Percentiles rank a stretch among this genome's conserved stretches.
Conservation (phyloP, 257 asterid species). For the Craterostigma plantagineum region DNA sequence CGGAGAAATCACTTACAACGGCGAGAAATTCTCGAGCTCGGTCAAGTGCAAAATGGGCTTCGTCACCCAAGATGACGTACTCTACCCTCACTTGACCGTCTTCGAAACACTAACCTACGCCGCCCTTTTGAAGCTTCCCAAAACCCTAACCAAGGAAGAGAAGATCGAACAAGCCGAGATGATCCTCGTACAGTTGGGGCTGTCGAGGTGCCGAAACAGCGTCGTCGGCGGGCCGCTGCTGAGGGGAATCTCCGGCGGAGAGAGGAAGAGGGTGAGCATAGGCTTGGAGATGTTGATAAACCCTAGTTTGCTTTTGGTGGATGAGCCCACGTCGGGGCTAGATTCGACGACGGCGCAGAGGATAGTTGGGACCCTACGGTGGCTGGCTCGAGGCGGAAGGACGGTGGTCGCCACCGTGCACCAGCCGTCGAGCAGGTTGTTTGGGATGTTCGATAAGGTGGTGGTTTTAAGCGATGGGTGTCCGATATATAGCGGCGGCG, state of each 20-base stretch:
- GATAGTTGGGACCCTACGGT: slow-evolving; percentile 36
- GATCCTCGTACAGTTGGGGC: slow-evolving; percentile 36
- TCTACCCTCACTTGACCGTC: slow-evolving; percentile 51
- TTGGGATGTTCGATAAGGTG: slow-evolving; percentile 46
- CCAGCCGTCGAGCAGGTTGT: slow-evolving; percentile 61
- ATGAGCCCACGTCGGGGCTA: slow-evolving; percentile 58
- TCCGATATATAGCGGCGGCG: slow-evolving; percentile 15
- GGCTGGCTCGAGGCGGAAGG: slow-evolving; percentile 36
- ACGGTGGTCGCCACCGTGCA: slow-evolving; percentile 52
- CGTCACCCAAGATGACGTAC: slow-evolving; percentile 45
- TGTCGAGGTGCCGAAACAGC: slow-evolving; percentile 31
- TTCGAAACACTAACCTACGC: slow-evolving; percentile 38
- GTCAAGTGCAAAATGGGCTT: slow-evolving; percentile 54
- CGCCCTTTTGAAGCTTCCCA: slow-evolving; percentile 44
- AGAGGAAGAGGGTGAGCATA: slow-evolving; percentile 50
- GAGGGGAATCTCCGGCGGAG: slow-evolving; percentile 71
- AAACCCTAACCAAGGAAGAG: slow-evolving; percentile 14
- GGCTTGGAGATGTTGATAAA: slow-evolving; percentile 63
- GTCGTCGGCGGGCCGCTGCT: slow-evolving; percentile 23
- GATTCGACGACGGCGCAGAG: slow-evolving; percentile 56
- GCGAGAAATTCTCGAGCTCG: slow-evolving; percentile 26
- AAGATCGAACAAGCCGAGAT: slow-evolving; percentile 29
- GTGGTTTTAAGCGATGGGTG: slow-evolving; percentile 18
- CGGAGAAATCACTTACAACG: slow-evolving; percentile 35
- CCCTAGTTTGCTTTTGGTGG: slow-evolving; percentile 46